Evolutionary conservation across 1,284 basidiomycete species (phyloP).

Genomic region (Melampsora occidentalis): DNA sequence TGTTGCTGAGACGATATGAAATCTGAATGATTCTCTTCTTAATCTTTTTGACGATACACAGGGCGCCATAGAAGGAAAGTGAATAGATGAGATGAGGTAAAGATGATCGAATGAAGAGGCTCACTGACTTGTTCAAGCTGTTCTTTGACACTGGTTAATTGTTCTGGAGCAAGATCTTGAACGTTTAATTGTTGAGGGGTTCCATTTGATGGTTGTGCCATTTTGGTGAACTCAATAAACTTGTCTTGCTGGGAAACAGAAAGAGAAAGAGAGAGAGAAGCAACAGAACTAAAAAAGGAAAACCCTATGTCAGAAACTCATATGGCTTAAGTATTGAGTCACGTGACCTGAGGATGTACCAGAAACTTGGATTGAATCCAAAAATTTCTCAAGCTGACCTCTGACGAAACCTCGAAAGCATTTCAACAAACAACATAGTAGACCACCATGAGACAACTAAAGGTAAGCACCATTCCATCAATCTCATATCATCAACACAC

Average conservation of each 20-base stretch:
- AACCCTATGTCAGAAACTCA: too few species aligned
- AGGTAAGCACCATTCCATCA: conserved; percentile 4
- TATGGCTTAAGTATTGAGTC: too few species aligned
- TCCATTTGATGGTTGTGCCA: conserved; percentile 23
- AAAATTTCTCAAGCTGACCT: too few species aligned
- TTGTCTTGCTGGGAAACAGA: too few species aligned
- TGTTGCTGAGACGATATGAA: too few species aligned
- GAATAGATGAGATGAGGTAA: neutral
- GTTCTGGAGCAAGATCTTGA: conserved; percentile 37
- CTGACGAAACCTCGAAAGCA: too few species aligned
- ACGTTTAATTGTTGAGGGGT: conserved; percentile 5
- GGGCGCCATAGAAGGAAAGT: neutral
- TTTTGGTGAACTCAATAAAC: neutral
- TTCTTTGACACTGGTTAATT: conserved; percentile 35
- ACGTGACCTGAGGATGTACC: too few species aligned
- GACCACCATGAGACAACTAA: conserved; percentile 26
- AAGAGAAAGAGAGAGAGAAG: too few species aligned
- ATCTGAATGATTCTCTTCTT: too few species aligned
- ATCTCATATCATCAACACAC: neutral
- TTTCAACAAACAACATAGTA: too few species aligned
- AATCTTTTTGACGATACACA: neutral
- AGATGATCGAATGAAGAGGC: neutral
- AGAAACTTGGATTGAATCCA: too few species aligned
- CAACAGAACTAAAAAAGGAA: too few species aligned
- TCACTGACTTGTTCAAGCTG: conserved; percentile 41